Base-by-base conservation (phyloP, 345 rosid species). In the Eucalyptus paniculata region DNA sequence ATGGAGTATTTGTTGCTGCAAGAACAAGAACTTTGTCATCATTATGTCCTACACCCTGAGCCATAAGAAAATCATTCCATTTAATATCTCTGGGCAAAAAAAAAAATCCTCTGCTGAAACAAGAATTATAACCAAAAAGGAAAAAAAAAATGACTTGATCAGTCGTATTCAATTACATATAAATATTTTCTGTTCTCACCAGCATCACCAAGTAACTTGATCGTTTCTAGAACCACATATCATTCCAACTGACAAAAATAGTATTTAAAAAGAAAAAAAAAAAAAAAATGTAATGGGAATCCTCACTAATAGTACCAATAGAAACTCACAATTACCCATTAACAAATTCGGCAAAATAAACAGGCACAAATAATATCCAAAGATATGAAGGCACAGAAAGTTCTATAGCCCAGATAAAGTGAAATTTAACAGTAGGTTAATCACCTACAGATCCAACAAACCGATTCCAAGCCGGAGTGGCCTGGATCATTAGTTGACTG, bases 11-110 rank as follows among this genome's bases (percentile, higher is more conserved):
- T 87, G 99, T 96, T 56, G 99, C 99, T 82, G 99, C 98, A 92
- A 96, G 99, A 91, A 97, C 95, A 88, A 97, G 99, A 91, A 97
- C 99, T 93, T 97, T 97, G 91, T 95, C 94, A 90, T 97, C 99
- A 89, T 92, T 94, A 93, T 96, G 92, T 77, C 99, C 99, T 87
- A 97, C 99, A 89, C 99, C 99, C 99, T 97, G 91, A 67, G 86
- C 89, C 47, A 7, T 37, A 26, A 89, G 85, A 86, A 80, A 89
- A 85, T 77, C 88, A 54, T 37, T 34, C 49, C 65, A 87, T 51
- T 24, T 34, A 12, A 87, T 23, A 54, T 56, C 18, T 54, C 88
- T 34, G 28, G 88, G 50, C 58, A 53, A 28, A 54, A 26, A 47
- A 45, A 45, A 51, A 28, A 37, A 34, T 34, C 40, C 60, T 87